Evolutionary conservation across 768 basidiomycete species (phyloP), one percentile per base, ranked within the genome.

Genomic region (Asterophora lycoperdoides): DNA sequence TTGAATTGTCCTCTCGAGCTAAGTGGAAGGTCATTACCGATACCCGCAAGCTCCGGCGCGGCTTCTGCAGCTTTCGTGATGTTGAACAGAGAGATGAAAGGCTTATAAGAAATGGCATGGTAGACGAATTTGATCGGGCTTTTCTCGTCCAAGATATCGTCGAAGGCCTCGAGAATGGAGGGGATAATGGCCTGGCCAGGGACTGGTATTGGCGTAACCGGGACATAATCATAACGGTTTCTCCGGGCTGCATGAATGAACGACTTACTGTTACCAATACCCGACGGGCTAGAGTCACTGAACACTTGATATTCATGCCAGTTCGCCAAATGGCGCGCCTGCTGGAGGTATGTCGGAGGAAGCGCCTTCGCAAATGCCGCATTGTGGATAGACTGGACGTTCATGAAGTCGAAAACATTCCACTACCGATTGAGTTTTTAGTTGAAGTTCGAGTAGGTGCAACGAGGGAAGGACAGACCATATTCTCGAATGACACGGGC

Each of bases 301-400:
- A 88, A 89, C 13, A 87, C 74, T 40, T 74, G 76, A 61, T 83
- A 79, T 67, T 89, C 84, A 59, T 88, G 85, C 70, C 74, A 89
- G 65, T 86, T 79, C 2, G 85, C 86, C 6, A 89, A 72, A 38
- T 71, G 74, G 15, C 79, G 71, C 3, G 76, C 81, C 58, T 80
- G 80, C 7, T 65, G 72, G 14, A 85, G 70, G 55, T 69, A 77
- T 0, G 70, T 70, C 1, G 65, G 29, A 8, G 84, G 81, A 3
- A 87, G 69, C 0, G 48, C 51, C 0, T 66, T 45, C 7, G 68
- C 58, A 52, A 86, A 89, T 0, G 70, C 72, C 23, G 68, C 68
- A 49, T 87, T 81, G 64, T 90, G 84, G 42, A 85, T 83, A 38
- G 57, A 73, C 56, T 85, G 74, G 43, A 89, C 84, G 59, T 86